Evolutionary conservation across 2,329 filamentous ascomycete genomes (phyloP).

Genomic region (Thermochaetoides dissita): DNA sequence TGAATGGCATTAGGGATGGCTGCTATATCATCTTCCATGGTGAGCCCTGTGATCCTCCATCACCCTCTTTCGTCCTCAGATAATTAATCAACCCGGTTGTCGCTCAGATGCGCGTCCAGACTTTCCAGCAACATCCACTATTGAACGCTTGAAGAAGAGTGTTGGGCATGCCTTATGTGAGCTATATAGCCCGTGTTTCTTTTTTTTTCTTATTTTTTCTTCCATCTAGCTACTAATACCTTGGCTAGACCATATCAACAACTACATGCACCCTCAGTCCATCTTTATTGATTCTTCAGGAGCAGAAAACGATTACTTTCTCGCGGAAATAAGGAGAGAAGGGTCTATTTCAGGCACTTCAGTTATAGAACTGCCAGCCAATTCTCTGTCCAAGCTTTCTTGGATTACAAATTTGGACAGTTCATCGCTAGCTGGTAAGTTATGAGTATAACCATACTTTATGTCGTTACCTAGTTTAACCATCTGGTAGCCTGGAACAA

Average conservation of each 20-base stretch:
- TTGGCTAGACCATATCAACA: constrained; percentile 48
- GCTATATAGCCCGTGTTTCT: too few relatives aligned
- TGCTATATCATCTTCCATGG: constrained; percentile 55
- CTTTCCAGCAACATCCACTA: constrained; percentile 53
- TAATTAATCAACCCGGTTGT: neutral
- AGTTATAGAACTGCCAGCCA: constrained; percentile 60
- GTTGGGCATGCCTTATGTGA: constrained; percentile 50
- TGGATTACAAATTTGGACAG: constrained; percentile 74
- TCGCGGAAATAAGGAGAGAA: constrained; percentile 43
- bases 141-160: constrained; percentile 52
- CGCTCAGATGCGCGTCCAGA: constrained; percentile 61
- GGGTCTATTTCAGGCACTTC: constrained; percentile 38
- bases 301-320: constrained; percentile 56
- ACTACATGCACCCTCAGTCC: constrained; percentile 64
- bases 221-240: constrained; percentile 4
- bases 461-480: constrained; percentile 12
- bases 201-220: too few relatives aligned
- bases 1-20: constrained; percentile 63
- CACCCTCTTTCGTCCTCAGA: neutral
- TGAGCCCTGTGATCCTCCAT: constrained; percentile 15
- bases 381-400: constrained; percentile 46
- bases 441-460: neutral
- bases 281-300: constrained; percentile 55
- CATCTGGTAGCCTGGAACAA: constrained; percentile 55
- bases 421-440: constrained; percentile 48